These are phyloP conservation scores for Metschnikowia borealis DNA, from an alignment of 805 yeast genomes.

Conservation along the genomic window DNA sequence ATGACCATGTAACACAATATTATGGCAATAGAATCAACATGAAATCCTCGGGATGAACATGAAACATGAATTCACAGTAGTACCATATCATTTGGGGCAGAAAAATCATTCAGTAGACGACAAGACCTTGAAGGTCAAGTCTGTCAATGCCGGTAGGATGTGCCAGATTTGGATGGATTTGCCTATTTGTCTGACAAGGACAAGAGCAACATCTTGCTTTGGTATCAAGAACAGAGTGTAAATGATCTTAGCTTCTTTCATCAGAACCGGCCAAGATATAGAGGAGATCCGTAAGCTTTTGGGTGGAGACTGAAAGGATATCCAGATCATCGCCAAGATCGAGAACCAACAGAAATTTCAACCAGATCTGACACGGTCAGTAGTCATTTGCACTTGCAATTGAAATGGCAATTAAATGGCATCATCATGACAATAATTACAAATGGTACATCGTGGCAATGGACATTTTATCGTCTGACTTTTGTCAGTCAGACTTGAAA, in stretches of 20 bases:
- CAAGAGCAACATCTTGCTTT: slow-evolving; percentile 79
- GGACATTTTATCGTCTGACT: no score
- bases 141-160: slow-evolving; percentile 92
- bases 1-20: no score
- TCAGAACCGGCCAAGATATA: slow-evolving; percentile 91
- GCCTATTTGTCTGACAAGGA: slow-evolving; percentile 20
- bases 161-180: slow-evolving; percentile 46
- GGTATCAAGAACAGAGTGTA: slow-evolving; percentile 98
- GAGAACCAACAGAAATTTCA: slow-evolving; percentile 99
- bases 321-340: slow-evolving; percentile 95
- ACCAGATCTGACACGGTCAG: slow-evolving; percentile 71
- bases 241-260: slow-evolving; percentile 98
- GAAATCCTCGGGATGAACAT: no score
- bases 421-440: no score
- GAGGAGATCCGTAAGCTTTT: slow-evolving; percentile 85
- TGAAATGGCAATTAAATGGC: no score
- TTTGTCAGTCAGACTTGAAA: background rate
- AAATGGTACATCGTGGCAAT: no score
- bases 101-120: slow-evolving; percentile 92
- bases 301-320: slow-evolving; percentile 94
- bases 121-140: slow-evolving; percentile 76
- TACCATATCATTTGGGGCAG: slow-evolving; percentile 57
- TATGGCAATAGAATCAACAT: no score
- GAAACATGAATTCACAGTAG: no score
- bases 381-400: slow-evolving; percentile 56